Conservation (phyloP, 139 green algal genomes). For the Chlamydomonas eustigma region DNA sequence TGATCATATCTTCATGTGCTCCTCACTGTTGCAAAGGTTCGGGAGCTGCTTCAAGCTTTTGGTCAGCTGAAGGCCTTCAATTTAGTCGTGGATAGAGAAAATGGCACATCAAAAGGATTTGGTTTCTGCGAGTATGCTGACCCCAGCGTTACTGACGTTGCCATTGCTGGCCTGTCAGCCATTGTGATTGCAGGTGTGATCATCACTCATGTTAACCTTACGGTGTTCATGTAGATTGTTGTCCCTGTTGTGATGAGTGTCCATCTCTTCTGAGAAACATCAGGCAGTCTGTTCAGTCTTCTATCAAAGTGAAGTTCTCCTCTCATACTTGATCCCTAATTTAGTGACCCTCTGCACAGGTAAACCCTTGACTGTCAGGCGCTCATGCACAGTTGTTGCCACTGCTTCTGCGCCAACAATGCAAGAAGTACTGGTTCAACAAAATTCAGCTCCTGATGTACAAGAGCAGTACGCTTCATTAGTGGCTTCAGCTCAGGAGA, state of each 20-base stretch:
- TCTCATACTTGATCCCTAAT: too few species aligned
- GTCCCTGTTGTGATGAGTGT: too few species aligned
- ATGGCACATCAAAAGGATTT: slow-evolving; percentile 28
- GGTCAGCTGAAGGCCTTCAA: slow-evolving; percentile 43
- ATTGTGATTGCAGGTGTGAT: slow-evolving; percentile 9
- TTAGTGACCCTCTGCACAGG: not conserved
- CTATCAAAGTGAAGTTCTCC: too few species aligned
- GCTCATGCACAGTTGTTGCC: not conserved
- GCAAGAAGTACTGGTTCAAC: not conserved
- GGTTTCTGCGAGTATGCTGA: slow-evolving; percentile 42
- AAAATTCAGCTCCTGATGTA: not conserved
- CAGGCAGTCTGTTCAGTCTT: too few species aligned
- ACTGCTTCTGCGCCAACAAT: not conserved
- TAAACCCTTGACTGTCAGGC: not conserved
- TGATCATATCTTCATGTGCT: not conserved
- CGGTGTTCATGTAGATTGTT: too few species aligned
- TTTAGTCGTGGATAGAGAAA: slow-evolving; percentile 36
- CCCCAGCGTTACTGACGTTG: slow-evolving; percentile 21
- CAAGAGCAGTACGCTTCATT: not conserved
- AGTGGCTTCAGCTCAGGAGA: not conserved
- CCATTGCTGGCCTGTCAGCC: slow-evolving; percentile 11
- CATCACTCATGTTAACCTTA: too few species aligned
- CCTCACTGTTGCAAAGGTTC: slow-evolving; percentile 2
- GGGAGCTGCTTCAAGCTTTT: slow-evolving; percentile 39
- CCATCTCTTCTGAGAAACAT: too few species aligned